A percentile compares a stretch with the other conserved stretches of the same genome.
These are phyloP conservation scores for Cladosporium sp. DNA, from an alignment of 2,329 filamentous ascomycete species.

Conservation along the genomic window DNA sequence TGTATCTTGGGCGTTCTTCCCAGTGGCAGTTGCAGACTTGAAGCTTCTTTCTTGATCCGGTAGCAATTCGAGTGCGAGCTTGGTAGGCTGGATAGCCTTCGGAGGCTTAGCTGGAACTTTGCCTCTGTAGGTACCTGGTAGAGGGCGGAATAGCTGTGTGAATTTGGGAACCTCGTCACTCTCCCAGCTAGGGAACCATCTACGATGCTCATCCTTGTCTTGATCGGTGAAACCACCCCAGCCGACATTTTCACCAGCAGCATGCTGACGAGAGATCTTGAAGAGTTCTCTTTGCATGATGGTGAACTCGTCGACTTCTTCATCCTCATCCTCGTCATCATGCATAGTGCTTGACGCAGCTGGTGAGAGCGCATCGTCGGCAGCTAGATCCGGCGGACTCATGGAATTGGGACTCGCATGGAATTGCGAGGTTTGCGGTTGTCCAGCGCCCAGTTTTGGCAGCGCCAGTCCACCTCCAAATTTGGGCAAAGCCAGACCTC, in stretches of 20 bases:
- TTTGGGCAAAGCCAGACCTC: slow-evolving; percentile 34
- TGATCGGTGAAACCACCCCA: slow-evolving; percentile 52
- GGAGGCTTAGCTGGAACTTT: slow-evolving; percentile 78
- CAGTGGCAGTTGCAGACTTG: slow-evolving; percentile 61
- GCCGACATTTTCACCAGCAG: slow-evolving; percentile 29
- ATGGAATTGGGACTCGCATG: slow-evolving; percentile 24
- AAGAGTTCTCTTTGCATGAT: slow-evolving; percentile 36
- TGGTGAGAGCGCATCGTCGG: slow-evolving; percentile 26
- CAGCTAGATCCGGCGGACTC: slow-evolving; percentile 28
- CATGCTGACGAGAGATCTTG: slow-evolving; percentile 26
- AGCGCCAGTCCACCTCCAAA: slow-evolving; percentile 32
- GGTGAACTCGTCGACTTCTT: slow-evolving; percentile 30
- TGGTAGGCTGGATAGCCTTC: slow-evolving; percentile 80
- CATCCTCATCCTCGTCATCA: slow-evolving; percentile 30
- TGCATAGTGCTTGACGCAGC: slow-evolving; percentile 27
- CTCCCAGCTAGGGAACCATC: slow-evolving; percentile 42
- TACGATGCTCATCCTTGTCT: slow-evolving; percentile 14
- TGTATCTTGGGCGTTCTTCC: slow-evolving; percentile 46
- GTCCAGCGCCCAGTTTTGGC: slow-evolving; percentile 22
- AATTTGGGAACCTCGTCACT: slow-evolving; percentile 74
- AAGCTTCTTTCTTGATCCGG: slow-evolving; percentile 86
- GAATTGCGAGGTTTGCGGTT: slow-evolving; percentile 13
- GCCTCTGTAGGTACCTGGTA: slow-evolving; percentile 73
- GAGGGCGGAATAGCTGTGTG: slow-evolving; percentile 78
- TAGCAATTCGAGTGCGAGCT: slow-evolving; percentile 82